phyloP scores from a whole-genome alignment of 805 yeast genomes.

The Komagataella kurtzmanii region DNA sequence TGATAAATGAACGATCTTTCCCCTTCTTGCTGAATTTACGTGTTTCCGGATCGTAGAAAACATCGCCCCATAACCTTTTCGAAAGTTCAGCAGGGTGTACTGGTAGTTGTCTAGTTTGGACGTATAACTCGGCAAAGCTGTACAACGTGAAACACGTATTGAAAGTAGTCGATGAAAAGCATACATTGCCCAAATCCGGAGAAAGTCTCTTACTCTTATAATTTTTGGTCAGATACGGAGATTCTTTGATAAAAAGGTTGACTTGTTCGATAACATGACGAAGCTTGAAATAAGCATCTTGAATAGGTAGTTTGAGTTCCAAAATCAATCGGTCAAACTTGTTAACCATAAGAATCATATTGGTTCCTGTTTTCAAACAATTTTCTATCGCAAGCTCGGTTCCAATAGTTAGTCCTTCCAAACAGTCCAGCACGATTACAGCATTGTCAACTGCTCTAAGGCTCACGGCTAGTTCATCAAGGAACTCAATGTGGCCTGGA shows the following conservation, averaged over 20 bases:
- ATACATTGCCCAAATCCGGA: slow-evolving; percentile 53
- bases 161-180: slow-evolving; percentile 59
- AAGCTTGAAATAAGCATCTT: slow-evolving; percentile 61
- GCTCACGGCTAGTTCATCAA: slow-evolving; percentile 57
- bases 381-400: slow-evolving; percentile 38
- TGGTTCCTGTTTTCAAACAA: slow-evolving; percentile 33
- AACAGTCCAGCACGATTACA: slow-evolving; percentile 63
- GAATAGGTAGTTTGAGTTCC: slow-evolving; percentile 65
- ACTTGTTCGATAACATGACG: slow-evolving; percentile 45
- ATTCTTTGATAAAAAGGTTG: slow-evolving; percentile 34
- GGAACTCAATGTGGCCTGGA: slow-evolving; percentile 86
- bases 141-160: slow-evolving; percentile 52
- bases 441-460: slow-evolving; percentile 51
- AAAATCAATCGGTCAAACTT: slow-evolving; percentile 78
- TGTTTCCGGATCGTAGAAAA: slow-evolving; percentile 29
- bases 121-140: slow-evolving; percentile 48
- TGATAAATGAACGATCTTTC: slow-evolving; percentile 33
- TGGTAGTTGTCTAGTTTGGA: slow-evolving; percentile 15
- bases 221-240: slow-evolving; percentile 12
- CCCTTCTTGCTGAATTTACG: slow-evolving; percentile 29
- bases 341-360: slow-evolving; percentile 52
- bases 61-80: slow-evolving; percentile 65
- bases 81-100: slow-evolving; percentile 28
- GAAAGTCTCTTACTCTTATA: slow-evolving; percentile 27
- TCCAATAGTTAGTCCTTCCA: slow-evolving; percentile 66